phyloP scores from a whole-genome alignment of 75 land plant species.

The Cupressus sempervirens region DNA sequence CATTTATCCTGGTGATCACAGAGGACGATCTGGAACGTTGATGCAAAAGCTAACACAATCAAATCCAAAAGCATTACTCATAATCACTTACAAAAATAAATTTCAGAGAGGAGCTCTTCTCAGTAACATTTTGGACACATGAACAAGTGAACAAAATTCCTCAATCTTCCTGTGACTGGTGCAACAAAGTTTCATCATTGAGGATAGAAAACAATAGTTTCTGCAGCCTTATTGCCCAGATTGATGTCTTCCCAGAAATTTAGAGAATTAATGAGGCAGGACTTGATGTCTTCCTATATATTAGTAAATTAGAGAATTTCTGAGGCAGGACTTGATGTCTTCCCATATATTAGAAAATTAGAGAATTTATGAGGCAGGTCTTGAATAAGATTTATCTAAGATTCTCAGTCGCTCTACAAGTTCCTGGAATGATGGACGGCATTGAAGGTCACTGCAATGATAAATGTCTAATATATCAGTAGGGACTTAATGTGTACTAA shows the following conservation, averaged over 20 bases:
- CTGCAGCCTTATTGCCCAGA: neutral
- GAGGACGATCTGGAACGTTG: too few relatives aligned
- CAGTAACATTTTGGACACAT: neutral
- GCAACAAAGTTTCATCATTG: neutral
- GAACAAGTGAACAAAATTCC: neutral
- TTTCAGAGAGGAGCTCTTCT: neutral
- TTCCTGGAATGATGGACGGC: conserved; percentile 69
- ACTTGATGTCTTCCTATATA: neutral
- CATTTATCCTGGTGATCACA: too few relatives aligned
- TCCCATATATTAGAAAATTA: neutral
- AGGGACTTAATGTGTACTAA: too few relatives aligned
- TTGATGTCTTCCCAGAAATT: neutral
- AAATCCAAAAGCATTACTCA: too few relatives aligned
- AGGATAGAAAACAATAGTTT: neutral
- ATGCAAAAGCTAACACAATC: too few relatives aligned
- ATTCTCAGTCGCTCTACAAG: conserved; percentile 53
- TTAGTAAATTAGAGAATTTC: neutral
- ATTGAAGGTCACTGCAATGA: conserved; percentile 46
- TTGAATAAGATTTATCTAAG: conserved; percentile 31
- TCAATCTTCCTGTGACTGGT: neutral
- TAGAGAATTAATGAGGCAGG: neutral
- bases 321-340: conserved; percentile 1
- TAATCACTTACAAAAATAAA: too few relatives aligned
- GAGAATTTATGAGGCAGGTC: conserved; percentile 5
- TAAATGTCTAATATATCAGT: neutral